Percentiles rank a stretch among this genome's conserved stretches.
phyloP scores from a whole-genome alignment of 345 rosid species.

The Melaleuca quinquenervia region DNA sequence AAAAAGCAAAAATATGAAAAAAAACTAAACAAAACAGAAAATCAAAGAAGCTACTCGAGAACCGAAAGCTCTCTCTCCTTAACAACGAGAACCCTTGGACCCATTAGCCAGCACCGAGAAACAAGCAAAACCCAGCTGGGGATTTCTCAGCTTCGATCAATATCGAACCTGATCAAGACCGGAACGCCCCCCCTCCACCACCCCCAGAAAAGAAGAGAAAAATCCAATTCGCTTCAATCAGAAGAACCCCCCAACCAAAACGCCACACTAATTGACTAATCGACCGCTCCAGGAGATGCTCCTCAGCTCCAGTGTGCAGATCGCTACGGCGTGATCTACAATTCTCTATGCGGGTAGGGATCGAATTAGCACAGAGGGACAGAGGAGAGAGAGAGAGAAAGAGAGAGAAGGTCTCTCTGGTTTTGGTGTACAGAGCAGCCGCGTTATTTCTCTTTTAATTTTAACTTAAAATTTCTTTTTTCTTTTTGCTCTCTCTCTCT shows the following conservation, averaged over 20 bases:
- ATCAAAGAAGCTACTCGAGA: background rate
- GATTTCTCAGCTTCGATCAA: background rate
- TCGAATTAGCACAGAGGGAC: background rate
- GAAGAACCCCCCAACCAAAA: background rate
- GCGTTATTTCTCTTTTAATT: background rate
- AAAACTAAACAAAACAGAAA: background rate
- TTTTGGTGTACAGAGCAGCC: background rate
- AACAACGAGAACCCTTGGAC: background rate
- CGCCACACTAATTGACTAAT: background rate
- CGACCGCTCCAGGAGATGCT: background rate
- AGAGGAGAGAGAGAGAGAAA: background rate
- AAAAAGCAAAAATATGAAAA: background rate
- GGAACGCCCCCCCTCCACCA: background rate
- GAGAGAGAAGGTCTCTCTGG: background rate
- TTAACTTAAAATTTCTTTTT: background rate
- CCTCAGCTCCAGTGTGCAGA: background rate
- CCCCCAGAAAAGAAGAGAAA: background rate
- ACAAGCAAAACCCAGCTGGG: background rate
- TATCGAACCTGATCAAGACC: background rate
- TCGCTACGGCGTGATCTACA: background rate
- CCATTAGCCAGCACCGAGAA: background rate
- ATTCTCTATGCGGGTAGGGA: conserved; percentile 10
- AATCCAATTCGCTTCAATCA: background rate
- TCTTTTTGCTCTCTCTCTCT: background rate
- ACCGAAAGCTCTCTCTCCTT: background rate